Evolutionary conservation across 495 filamentous ascomycete species (phyloP), one percentile per base, ranked within the genome.

Genomic region (Annulohypoxylon maeteangense): DNA sequence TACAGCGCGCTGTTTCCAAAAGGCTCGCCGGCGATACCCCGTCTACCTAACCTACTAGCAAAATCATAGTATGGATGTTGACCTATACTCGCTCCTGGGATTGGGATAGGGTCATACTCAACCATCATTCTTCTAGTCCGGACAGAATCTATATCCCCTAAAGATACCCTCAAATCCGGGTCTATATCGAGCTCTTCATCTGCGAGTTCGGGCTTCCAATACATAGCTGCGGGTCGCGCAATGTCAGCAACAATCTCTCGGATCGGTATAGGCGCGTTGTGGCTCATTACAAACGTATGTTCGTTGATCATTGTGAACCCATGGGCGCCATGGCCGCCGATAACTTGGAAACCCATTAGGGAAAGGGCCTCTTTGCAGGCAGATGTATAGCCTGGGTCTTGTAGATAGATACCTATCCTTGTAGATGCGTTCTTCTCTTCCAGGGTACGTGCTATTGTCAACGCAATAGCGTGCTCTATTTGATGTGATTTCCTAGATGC

Each of bases 291-390:
- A 0, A 77, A 8, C 0, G 72, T 76, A 10, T 25, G 20, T 2
- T 76, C 64, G 38, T 78, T 72, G 1, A 79, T 51, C 20, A 74
- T 40, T 6, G 77, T 42, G 56, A 80, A 78, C 0, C 67, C 78
- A 1, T 10, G 42, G 2, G 53, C 42, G 5, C 62, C 62, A 14
- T 25, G 57, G 20, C 62, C 23, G 2, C 50, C 20, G 27, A 66
- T 40, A 8, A 58, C 23, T 2, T 20, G 10, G 11, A 57, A 36
- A 0, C 31, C 53, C n/a, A n/a, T n/a, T n/a, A n/a, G n/a, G n/a
- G 5, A 44, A 14, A 66, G 62, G 7, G 40, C 40, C 1, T 25
- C 18, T 22, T 40, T 48, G 20, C 42, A 48, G 14, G 58, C 31
- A 1, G 20, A 8, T 4, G 40, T 66, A 8, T 66, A 66, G 6